A percentile compares a stretch with the other conserved stretches of the same genome.
Evolutionary conservation across 768 basidiomycete genomes (phyloP).

Genomic region (Lentinula sp.): DNA sequence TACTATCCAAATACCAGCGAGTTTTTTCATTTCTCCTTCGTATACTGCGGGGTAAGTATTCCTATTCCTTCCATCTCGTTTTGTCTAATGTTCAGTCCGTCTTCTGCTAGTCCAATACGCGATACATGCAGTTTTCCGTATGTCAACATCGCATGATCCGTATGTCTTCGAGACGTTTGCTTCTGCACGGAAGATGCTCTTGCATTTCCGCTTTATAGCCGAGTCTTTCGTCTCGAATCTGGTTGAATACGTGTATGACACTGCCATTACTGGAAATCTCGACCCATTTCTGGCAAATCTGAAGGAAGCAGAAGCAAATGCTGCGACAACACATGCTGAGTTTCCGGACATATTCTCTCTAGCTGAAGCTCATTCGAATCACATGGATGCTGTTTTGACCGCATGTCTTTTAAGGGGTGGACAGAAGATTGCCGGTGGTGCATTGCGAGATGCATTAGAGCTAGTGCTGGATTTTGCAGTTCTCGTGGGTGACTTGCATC

Average conservation of each 20-base stretch:
- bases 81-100: not conserved
- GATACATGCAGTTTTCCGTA: slow-evolving; percentile 56
- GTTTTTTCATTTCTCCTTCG: slow-evolving; percentile 78
- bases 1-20: slow-evolving; percentile 82
- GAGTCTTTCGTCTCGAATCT: slow-evolving; percentile 67
- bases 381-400: slow-evolving; percentile 71
- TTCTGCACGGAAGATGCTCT: slow-evolving; percentile 44
- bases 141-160: slow-evolving; percentile 36
- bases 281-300: slow-evolving; percentile 54
- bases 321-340: slow-evolving; percentile 4
- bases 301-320: slow-evolving; percentile 15
- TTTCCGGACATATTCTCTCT: slow-evolving; percentile 76
- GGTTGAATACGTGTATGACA: slow-evolving; percentile 69
- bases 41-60: slow-evolving; percentile 61
- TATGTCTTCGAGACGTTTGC: slow-evolving; percentile 57
- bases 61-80: not conserved
- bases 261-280: slow-evolving; percentile 76
- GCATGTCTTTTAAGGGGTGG: slow-evolving; percentile 68
- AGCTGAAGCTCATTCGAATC: slow-evolving; percentile 54
- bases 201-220: slow-evolving; percentile 69
- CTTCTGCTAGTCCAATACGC: slow-evolving; percentile 56
- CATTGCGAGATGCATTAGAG: slow-evolving; percentile 58
- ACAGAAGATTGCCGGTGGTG: slow-evolving; percentile 60
- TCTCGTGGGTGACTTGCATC: slow-evolving; percentile 53
- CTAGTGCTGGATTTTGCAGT: slow-evolving; percentile 62